Conservation (phyloP, 2,329 filamentous ascomycete genomes). For the Plectosphaerella sp. region DNA sequence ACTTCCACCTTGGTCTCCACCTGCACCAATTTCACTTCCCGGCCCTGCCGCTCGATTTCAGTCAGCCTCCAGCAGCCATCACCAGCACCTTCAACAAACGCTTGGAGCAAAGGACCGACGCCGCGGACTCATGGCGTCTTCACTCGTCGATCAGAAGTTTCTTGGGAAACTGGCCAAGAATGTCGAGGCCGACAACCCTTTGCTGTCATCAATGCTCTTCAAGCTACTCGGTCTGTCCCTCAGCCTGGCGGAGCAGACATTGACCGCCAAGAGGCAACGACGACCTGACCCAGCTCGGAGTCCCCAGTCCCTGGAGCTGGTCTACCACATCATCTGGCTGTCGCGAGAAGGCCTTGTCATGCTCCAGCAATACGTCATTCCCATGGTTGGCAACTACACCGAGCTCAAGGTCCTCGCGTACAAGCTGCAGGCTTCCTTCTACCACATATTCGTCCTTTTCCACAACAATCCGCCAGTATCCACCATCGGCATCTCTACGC, state of each 20-base stretch:
- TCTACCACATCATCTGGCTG: constrained; percentile 90
- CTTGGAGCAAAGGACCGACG: too few relatives aligned
- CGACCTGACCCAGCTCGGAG: constrained; percentile 75
- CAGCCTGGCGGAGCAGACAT: constrained; percentile 77
- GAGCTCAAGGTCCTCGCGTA: constrained; percentile 87
- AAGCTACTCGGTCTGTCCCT: constrained; percentile 89
- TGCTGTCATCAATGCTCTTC: constrained; percentile 79
- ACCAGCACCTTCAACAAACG: too few relatives aligned
- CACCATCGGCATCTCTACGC: constrained; percentile 48
- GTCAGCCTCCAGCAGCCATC: too few relatives aligned
- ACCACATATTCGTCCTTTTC: constrained; percentile 94
- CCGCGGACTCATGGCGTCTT: constrained; percentile 74
- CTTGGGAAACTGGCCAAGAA: constrained; percentile 81
- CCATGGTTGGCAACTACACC: constrained; percentile 71
- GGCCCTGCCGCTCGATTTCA: too few relatives aligned
- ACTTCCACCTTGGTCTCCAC: too few relatives aligned
- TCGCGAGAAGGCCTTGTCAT: constrained; percentile 86
- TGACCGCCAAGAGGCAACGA: constrained; percentile 77
- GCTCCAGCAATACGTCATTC: constrained; percentile 81
- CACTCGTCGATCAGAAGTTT: constrained; percentile 96
- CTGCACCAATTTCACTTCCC: too few relatives aligned
- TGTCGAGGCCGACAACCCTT: constrained; percentile 71
- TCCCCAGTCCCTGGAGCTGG: constrained; percentile 75
- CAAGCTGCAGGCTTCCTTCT: constrained; percentile 90
- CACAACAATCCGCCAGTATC: constrained; percentile 83